These are phyloP conservation scores for Sisymbrium irio DNA, from an alignment of 345 rosid genomes.

Conservation along the genomic window DNA sequence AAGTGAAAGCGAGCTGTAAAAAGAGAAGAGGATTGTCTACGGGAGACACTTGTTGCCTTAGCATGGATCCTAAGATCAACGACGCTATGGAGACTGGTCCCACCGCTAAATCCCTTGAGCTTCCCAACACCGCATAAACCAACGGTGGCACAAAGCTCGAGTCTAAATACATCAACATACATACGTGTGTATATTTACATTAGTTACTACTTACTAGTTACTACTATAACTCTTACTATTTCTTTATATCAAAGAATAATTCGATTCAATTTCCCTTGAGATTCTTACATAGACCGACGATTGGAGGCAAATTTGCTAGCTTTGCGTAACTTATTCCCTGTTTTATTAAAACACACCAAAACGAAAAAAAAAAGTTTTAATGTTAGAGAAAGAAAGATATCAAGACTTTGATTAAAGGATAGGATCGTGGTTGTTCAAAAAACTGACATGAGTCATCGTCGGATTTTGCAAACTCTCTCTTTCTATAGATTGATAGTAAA, in stretches of 20 bases:
- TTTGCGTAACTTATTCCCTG: slow-evolving; percentile 98
- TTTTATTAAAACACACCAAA: neutral
- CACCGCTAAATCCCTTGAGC: slow-evolving; percentile 93
- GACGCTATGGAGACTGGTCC: slow-evolving; percentile 98
- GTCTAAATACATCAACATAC: slow-evolving; percentile 43
- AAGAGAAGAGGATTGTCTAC: slow-evolving; percentile 54
- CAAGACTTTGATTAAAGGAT: slow-evolving; percentile 1
- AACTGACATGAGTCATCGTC: slow-evolving; percentile 7
- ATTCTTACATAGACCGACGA: slow-evolving; percentile 89
- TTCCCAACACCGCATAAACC: slow-evolving; percentile 88
- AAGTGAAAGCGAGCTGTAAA: slow-evolving; percentile 82
- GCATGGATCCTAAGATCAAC: slow-evolving; percentile 90
- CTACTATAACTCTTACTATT: neutral
- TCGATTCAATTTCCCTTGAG: neutral
- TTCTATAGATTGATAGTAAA: too few species aligned
- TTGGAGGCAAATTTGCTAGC: slow-evolving; percentile 88
- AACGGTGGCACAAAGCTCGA: slow-evolving; percentile 97
- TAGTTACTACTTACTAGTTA: neutral
- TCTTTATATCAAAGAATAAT: neutral
- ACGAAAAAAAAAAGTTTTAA: neutral
- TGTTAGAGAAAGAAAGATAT: neutral
- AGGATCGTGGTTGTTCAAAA: neutral
- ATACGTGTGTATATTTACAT: neutral
- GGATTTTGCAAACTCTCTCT: neutral
- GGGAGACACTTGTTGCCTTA: slow-evolving; percentile 80